These are phyloP conservation scores for Pichia inconspicua DNA, from an alignment of 1,139 yeast species.

Conservation along the genomic window DNA sequence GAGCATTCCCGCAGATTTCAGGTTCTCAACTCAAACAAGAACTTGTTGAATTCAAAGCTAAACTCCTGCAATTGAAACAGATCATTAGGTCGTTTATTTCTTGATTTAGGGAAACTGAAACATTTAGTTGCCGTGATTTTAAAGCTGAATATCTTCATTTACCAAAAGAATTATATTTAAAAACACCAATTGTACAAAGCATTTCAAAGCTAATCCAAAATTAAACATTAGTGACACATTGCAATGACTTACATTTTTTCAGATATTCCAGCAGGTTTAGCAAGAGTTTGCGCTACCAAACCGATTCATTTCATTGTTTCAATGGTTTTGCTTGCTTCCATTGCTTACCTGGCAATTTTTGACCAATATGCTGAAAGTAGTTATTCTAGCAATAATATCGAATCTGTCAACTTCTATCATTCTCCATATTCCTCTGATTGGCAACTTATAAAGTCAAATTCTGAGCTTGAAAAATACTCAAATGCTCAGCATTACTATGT, in stretches of 20 bases:
- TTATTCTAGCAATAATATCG: conserved; percentile 11
- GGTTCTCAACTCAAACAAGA: too few species aligned
- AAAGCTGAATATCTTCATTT: background rate
- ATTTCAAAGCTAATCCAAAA: background rate
- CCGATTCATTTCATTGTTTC: conserved; percentile 85
- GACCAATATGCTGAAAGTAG: conserved; percentile 53
- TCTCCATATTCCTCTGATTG: conserved; percentile 6
- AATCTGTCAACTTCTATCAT: conserved; percentile 8
- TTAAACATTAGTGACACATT: background rate
- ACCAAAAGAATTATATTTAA: background rate
- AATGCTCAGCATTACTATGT: conserved; percentile 33
- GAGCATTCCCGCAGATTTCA: background rate
- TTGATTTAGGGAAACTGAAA: too few species aligned
- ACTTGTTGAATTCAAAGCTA: too few species aligned
- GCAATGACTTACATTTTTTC: conserved; percentile 18
- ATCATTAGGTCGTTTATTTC: background rate
- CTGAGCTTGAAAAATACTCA: conserved; percentile 11
- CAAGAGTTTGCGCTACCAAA: conserved; percentile 64
- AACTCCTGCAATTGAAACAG: background rate
- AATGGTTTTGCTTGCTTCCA: conserved; percentile 68
- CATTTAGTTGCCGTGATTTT: too few species aligned
- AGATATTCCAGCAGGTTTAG: conserved; percentile 36
- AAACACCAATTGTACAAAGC: background rate
- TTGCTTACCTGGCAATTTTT: conserved; percentile 74
- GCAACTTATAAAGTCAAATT: conserved; percentile 6